Base-by-base conservation (phyloP, 2,329 filamentous ascomycete species). In the Xylaria sp. region DNA sequence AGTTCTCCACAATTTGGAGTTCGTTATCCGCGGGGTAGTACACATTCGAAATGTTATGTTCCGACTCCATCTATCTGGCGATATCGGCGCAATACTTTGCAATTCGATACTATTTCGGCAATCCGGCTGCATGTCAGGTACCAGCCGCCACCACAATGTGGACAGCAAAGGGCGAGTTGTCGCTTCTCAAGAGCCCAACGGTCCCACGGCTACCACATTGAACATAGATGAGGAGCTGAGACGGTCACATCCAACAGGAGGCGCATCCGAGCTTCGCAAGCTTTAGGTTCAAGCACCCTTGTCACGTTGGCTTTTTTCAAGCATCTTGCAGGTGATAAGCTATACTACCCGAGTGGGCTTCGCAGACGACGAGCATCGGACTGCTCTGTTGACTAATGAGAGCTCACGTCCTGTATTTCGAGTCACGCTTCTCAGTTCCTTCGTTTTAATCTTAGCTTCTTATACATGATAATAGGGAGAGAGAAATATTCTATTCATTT, bases 41-140 rank as follows among this genome's bases (percentile, higher is more conserved):
- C 50, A 52, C 52, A 72, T 70, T 41, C 32, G 59, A 34, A 25
- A 34, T 37, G 32, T 28, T 54, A 23, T 46, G 23, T 56, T 32
- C 10, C 18, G 15, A 28, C 25, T 34, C 32, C 28, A 41, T 61
- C n/a, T 9, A 20, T 8, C 23, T 52, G 60, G 69, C 71, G 65
- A 73, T 70, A 71, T 73, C 71, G 71, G 71, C 69, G 59, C 37
- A 28, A 13, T n/a, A 46, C 28, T 23, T 65, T 56, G 60, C 50
- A 50, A 18, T 32, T 76, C 34, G 32, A 48, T 32, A 61, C 62
- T 32, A 62, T 64, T 60, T 25, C 28, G 54, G 58, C 48, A 63
- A 52, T 32, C 59, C 62, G 50, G 32, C 63, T n/a, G 63, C 66
- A 56, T 20, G 51, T 57, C 59, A 57, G 20, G 57, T 66, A 57